A percentile compares a stretch with the other conserved stretches of the same genome.
Conservation (phyloP, 2,329 filamentous ascomycete genomes). For the Claviceps monticola region DNA sequence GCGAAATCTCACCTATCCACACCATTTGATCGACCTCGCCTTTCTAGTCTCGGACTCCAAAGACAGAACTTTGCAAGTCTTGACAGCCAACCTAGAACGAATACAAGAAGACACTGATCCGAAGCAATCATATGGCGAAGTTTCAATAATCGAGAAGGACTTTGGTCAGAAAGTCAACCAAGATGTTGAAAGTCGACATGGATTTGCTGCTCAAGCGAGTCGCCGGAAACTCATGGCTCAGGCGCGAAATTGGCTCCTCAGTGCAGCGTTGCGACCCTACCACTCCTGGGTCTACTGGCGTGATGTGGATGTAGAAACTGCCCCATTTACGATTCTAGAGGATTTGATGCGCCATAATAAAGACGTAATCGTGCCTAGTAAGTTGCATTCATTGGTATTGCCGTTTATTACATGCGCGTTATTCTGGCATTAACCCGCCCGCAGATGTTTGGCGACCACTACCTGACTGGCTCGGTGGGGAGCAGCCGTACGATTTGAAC, state of each 20-base stretch:
- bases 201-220: conserved; percentile 88
- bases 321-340: conserved; percentile 90
- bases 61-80: conserved; percentile 67
- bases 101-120: conserved; percentile 71
- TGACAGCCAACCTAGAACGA: conserved; percentile 61
- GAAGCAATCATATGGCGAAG: conserved; percentile 79
- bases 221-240: conserved; percentile 96
- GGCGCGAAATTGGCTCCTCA: conserved; percentile 91
- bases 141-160: conserved; percentile 96
- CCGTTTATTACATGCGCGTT: neutral
- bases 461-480: conserved; percentile 94
- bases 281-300: conserved; percentile 99
- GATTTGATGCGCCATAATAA: conserved; percentile 98
- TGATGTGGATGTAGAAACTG: conserved; percentile 95
- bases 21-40: conserved; percentile 88
- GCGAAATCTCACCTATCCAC: conserved; percentile 91
- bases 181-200: conserved; percentile 93
- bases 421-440: conserved; percentile 12
- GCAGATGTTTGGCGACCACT: conserved; percentile 95
- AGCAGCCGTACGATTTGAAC: conserved; percentile 96
- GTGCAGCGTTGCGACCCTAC: conserved; percentile 80
- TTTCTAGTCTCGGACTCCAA: conserved; percentile 97
- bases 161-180: conserved; percentile 97
- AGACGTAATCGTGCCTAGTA: conserved; percentile 96
- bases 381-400: conserved; percentile 25